phyloP scores from a whole-genome alignment of 2,329 filamentous ascomycete species.

The Pseudogymnoascus verrucosus region DNA sequence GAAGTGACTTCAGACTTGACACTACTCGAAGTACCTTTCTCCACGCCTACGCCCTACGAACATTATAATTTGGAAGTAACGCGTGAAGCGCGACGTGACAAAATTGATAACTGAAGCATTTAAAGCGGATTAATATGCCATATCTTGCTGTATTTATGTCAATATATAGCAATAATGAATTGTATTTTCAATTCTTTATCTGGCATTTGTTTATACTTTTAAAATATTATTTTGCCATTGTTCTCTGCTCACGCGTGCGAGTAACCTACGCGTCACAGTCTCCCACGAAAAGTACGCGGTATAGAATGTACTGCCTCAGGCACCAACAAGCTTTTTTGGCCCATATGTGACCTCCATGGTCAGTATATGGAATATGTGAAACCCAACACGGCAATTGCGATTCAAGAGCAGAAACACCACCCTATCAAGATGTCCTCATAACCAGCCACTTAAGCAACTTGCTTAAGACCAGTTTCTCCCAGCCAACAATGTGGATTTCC shows the following conservation, averaged over 20 bases:
- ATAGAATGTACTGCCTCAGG: background rate
- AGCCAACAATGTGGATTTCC: constrained; percentile 1
- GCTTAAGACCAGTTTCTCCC: constrained; percentile 1
- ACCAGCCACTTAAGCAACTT: constrained; percentile 4
- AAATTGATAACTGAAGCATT: background rate
- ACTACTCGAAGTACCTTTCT: background rate
- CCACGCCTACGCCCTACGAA: background rate
- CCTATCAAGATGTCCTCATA: background rate
- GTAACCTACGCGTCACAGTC: background rate
- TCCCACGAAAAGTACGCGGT: background rate
- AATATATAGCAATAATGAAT: background rate
- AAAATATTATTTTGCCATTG: background rate
- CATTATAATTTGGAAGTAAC: background rate
- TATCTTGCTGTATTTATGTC: background rate
- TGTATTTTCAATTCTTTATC: background rate
- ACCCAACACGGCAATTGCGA: constrained; percentile 5
- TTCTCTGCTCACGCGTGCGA: background rate
- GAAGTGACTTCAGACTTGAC: background rate
- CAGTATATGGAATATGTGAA: background rate
- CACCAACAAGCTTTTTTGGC: background rate
- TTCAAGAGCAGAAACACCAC: constrained; percentile 1
- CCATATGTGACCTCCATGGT: background rate
- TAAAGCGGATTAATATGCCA: background rate
- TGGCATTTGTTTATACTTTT: background rate
- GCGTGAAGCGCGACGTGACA: constrained; percentile 1